Base-by-base conservation (phyloP, 2,329 filamentous ascomycete genomes). In the Pseudogymnoascus sp. region DNA sequence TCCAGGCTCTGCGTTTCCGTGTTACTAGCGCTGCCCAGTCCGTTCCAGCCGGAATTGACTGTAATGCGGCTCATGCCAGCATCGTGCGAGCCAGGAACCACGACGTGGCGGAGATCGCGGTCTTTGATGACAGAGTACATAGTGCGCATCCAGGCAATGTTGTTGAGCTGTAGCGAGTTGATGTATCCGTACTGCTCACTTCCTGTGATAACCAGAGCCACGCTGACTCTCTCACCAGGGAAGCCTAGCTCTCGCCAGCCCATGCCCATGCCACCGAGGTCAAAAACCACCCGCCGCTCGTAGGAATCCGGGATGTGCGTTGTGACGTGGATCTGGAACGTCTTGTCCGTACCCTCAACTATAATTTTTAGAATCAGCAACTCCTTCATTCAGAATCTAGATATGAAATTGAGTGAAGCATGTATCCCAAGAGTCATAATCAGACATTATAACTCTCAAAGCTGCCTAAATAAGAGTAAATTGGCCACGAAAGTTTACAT, bases 41-140 rank as follows among this genome's bases (percentile, higher is more conserved):
- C 69, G 4, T 77, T 76, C 12, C 68, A 65, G 53, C 66, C 61
- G 14, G 72, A 70, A 1, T 68, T 66, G 14, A 6, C 5, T 12
- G 68, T 74, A 63, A 77, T 77, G 1, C 63, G 70, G 22, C 72
- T 75, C 77, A 81, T 80, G n/a, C 77, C 78, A 0, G 77, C 71
- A 62, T 80, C 77, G 62, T 81, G 78, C 3, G 76, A 74, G 7
- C 78, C 78, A 0, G 78, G 78, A 71, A 81, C 75, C 57, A 75
- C 72, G 15, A 81, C 71, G 30, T 79, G 73, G 59, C 75, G 75
- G 0, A 81, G 66, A 1, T 72, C 73, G 9, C 78, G 73, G 62
- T 72, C 68, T 37, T 69, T 68, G 62, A 75, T 74, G 2, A 70
- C 67, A 61, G 22, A 25, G 22, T 72, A 71, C 8, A 74, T 66